Base-by-base conservation (phyloP, 129 eudicot species). In the Flaveria bidentis region DNA sequence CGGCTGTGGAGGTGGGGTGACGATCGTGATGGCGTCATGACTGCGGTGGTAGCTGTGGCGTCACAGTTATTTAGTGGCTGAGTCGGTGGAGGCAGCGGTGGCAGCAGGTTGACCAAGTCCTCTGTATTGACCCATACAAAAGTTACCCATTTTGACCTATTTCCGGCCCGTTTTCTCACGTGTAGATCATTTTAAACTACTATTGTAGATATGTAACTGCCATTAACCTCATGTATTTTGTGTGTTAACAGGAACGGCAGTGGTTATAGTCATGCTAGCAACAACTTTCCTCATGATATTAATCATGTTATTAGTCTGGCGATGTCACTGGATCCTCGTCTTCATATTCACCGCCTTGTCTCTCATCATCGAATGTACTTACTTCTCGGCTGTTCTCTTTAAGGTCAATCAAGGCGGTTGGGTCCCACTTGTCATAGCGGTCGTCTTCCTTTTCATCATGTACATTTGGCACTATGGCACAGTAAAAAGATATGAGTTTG, bases 401-500 rank as follows among this genome's bases (percentile, higher is more conserved):
- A 94, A 94, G 75, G 52, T 94, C 2, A 85, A 88, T 50, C 97
- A 94, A 76, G 99, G 99, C 3, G 99, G 99, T 7, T 94, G 99
- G 99, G 97, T 91, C 81, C 99, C 99, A 14, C 96, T 94, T 5
- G 97, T 89, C 62, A 87, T 94, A 10, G 90, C 99, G 0, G 97
- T 89, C 1, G 90, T 86, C 78, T 94, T 91, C 69, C 93, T 94
- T 50, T 23, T 86, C 79, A 84, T 89, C 84, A 94, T 94, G 99
- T 89, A 81, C 66, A 85, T 91, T n/a, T 94, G 99, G 99, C 99
- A 94, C 69, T 94, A 89, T 11, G 97, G 97, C 2, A 89, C 97
- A 1, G 75, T 87, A 9, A 94, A 94, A 76, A 84, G 96, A 22
- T 94, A 94, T 44, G 93, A 94, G 73, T 86, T 94, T 51, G 99